These are phyloP conservation scores for Cercophora sp. DNA, from an alignment of 495 filamentous ascomycete genomes.

Conservation along the genomic window DNA sequence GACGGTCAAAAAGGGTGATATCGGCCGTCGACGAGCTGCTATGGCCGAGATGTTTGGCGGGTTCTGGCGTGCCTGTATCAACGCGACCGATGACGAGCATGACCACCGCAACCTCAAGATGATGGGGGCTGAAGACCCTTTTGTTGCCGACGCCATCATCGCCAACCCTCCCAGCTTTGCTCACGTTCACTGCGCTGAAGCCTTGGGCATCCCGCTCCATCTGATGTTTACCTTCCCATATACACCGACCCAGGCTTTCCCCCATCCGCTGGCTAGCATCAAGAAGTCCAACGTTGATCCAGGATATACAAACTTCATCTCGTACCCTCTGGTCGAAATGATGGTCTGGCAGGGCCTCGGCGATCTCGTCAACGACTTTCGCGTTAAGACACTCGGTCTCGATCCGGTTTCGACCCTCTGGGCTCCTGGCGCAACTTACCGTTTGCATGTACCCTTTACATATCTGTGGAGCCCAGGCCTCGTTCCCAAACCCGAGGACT, in stretches of 20 bases:
- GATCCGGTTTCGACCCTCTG: conserved; percentile 63
- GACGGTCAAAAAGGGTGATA: conserved; percentile 62
- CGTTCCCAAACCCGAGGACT: conserved; percentile 75
- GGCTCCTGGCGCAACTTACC: conserved; percentile 60
- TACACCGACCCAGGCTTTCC: conserved; percentile 63
- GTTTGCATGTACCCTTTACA: conserved; percentile 67
- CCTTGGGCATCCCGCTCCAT: conserved; percentile 71
- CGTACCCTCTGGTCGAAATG: conserved; percentile 72
- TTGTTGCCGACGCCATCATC: conserved; percentile 78
- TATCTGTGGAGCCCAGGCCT: conserved; percentile 80
- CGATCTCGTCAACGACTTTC: conserved; percentile 70
- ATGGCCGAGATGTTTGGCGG: conserved; percentile 71
- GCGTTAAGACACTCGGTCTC: conserved; percentile 59
- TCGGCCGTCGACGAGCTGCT: conserved; percentile 58
- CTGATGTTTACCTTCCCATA: conserved; percentile 84
- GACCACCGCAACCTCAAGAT: conserved; percentile 49
- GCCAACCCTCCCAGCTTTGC: conserved; percentile 82
- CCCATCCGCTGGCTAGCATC: conserved; percentile 69
- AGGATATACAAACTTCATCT: conserved; percentile 64
- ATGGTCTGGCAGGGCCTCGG: conserved; percentile 80
- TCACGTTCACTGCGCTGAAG: conserved; percentile 78
- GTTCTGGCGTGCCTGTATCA: conserved; percentile 73
- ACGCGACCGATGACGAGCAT: conserved; percentile 57
- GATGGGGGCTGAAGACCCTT: conserved; percentile 54
- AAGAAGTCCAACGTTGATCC: conserved; percentile 57